Percentiles rank a stretch among this genome's conserved stretches.
Evolutionary conservation across 257 asterid genomes (phyloP).

Genomic region (Solanum habrochaites): DNA sequence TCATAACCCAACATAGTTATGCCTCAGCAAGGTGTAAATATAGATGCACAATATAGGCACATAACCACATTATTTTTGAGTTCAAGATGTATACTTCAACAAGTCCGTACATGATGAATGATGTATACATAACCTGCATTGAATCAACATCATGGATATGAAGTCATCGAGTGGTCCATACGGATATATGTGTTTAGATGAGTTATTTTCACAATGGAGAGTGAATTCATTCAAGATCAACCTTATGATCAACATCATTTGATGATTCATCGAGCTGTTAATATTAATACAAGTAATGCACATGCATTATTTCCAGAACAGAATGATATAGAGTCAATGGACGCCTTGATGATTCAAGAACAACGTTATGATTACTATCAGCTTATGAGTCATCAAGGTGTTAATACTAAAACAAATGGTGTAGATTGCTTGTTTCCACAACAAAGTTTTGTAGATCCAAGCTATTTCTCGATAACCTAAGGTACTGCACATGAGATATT

Average conservation of each 20-base stretch:
- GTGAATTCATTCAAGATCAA: too few relatives aligned
- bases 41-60: not conserved
- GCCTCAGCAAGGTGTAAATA: constrained; percentile 20
- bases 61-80: not conserved
- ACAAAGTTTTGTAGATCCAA: too few relatives aligned
- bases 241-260: not conserved
- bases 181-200: constrained; percentile 12
- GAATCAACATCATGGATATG: not conserved
- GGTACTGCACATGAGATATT: constrained; percentile 40
- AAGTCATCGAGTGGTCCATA: constrained; percentile 23
- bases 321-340: too few relatives aligned
- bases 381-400: constrained; percentile 12
- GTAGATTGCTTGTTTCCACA: too few relatives aligned
- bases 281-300: constrained; percentile 27
- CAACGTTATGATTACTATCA: not conserved
- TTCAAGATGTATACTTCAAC: constrained; percentile 11
- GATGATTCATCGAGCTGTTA: constrained; percentile 22
- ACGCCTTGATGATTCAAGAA: not conserved
- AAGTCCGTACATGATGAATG: constrained; percentile 22
- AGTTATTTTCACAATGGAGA: too few relatives aligned
- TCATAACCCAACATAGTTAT: not conserved
- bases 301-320: constrained; percentile 27
- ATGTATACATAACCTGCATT: too few relatives aligned
- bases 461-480: too few relatives aligned
- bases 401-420: constrained; percentile 17